Evolutionary conservation across 1,284 basidiomycete species (phyloP).

Genomic region (Vanrija pseudolonga): DNA sequence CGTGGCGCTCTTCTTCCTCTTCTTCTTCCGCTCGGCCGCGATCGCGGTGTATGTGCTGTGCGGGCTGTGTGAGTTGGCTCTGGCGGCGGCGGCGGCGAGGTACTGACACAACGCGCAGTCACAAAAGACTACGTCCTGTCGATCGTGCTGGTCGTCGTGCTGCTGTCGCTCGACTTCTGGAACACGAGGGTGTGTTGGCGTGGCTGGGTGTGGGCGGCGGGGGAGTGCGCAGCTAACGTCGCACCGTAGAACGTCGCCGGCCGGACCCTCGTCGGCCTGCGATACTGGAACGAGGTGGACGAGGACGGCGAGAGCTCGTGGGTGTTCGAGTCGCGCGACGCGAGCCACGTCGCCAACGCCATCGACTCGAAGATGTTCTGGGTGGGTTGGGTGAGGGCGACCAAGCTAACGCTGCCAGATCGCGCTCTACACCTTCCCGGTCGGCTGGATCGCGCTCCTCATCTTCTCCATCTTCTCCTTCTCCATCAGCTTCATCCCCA

Average conservation of each 20-base stretch:
- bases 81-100: not conserved
- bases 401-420: slow-evolving; percentile 54
- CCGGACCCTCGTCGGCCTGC: slow-evolving; percentile 79
- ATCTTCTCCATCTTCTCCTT: slow-evolving; percentile 85
- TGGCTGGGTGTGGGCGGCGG: too few relatives aligned
- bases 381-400: not conserved
- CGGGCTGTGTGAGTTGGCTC: slow-evolving; percentile 53
- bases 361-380: slow-evolving; percentile 66
- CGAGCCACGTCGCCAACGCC: slow-evolving; percentile 78
- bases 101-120: slow-evolving; percentile 54
- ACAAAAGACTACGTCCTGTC: slow-evolving; percentile 85
- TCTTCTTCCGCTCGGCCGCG: slow-evolving; percentile 76
- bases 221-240: not conserved
- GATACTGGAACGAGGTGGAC: slow-evolving; percentile 97
- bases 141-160: slow-evolving; percentile 85
- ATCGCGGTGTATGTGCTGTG: slow-evolving; percentile 83
- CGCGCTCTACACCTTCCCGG: slow-evolving; percentile 83
- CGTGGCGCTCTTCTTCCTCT: slow-evolving; percentile 73
- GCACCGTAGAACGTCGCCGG: slow-evolving; percentile 76
- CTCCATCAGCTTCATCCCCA: slow-evolving; percentile 82
- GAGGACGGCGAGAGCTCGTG: slow-evolving; percentile 92
- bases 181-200: slow-evolving; percentile 68
- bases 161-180: slow-evolving; percentile 95
- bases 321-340: slow-evolving; percentile 92
- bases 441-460: slow-evolving; percentile 77